Evolutionary conservation across 345 rosid genomes (phyloP).

Genomic region (Hevea brasiliensis): DNA sequence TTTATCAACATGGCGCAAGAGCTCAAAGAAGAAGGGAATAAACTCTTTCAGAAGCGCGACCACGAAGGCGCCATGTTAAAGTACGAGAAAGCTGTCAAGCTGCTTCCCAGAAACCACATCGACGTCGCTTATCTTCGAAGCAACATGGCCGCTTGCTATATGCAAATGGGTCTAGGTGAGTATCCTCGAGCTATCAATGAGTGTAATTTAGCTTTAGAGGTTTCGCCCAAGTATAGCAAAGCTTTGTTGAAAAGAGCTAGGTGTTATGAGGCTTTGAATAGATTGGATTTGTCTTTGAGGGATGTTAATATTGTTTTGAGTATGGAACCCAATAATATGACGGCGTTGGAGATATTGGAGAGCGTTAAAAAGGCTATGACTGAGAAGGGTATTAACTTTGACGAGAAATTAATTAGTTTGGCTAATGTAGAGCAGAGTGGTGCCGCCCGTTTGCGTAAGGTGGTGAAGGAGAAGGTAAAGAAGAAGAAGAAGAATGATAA

Average conservation of each 20-base stretch:
- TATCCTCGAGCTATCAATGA: slow-evolving; percentile 88
- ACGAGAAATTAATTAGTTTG: slow-evolving; percentile 60
- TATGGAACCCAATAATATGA: slow-evolving; percentile 75
- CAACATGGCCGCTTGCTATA: slow-evolving; percentile 90
- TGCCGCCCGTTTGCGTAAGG: slow-evolving; percentile 43
- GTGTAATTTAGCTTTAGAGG: slow-evolving; percentile 85
- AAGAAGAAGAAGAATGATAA: slow-evolving; percentile 41
- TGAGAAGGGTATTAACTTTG: slow-evolving; percentile 64
- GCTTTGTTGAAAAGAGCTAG: slow-evolving; percentile 81
- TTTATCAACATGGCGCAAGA: slow-evolving; percentile 88
- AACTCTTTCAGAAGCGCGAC: slow-evolving; percentile 76
- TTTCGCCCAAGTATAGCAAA: slow-evolving; percentile 82
- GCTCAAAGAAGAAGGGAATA: slow-evolving; percentile 96
- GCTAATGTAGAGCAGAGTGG: slow-evolving; percentile 40
- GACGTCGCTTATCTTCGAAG: slow-evolving; percentile 79
- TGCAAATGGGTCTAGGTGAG: slow-evolving; percentile 96
- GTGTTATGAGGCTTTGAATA: slow-evolving; percentile 83
- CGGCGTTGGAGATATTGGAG: slow-evolving; percentile 72
- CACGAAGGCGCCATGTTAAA: slow-evolving; percentile 96
- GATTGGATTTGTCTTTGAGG: slow-evolving; percentile 82
- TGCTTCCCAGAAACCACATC: slow-evolving; percentile 73
- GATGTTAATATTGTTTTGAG: slow-evolving; percentile 73
- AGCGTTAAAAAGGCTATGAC: slow-evolving; percentile 60
- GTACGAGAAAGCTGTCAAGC: slow-evolving; percentile 88
- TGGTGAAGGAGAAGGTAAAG: slow-evolving; percentile 64